Evolutionary conservation across 2,329 filamentous ascomycete genomes (phyloP), one percentile per base, ranked within the genome.

Genomic region (Penicillium nordicum): DNA sequence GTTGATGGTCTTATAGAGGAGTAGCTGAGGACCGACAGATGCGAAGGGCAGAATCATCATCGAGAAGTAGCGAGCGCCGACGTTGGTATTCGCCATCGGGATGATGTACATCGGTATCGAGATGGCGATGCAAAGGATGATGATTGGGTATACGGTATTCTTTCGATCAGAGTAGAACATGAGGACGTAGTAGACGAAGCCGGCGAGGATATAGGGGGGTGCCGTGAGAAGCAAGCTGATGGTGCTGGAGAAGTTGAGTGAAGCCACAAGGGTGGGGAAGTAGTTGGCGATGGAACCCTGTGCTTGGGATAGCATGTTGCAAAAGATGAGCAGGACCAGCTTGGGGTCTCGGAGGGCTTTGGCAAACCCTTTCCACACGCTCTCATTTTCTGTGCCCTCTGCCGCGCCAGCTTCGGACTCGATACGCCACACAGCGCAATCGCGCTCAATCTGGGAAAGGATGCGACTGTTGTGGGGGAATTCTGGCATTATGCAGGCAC

Each of bases 151-250:
- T 32, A 65, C 63, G 7, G 59, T 63, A 48, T 76, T 76, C 57
- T 71, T 74, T 32, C 70, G 67, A 57, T 76, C 73, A 1, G 72
- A 74, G 50, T 74, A 73, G 58, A 61, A 74, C 63, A 67, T 67
- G 49, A 76, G 60, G 1, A 56, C 65, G 57, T 68, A 74, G 58
- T 72, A 75, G 43, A 76, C 65, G 4, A 67, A 60, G 3, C 67
- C 74, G 1, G 75, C 75, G 3, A 78, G 68, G 6, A 79, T 67
- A 46, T 79, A 80, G 0, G 78, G 78, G 0, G 79, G 79, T 2
- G 74, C 76, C 0, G 78, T 81, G 5, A 81, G 71, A 8, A 81
- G 70, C 10, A 81, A 63, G 8, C 70, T 78, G 53, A 76, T 67
- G 2, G 74, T 79, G 16, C 48, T 50, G 45, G 51, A 56, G 57